Conservation (phyloP, 306 rosid genomes). For the Senna tora region DNA sequence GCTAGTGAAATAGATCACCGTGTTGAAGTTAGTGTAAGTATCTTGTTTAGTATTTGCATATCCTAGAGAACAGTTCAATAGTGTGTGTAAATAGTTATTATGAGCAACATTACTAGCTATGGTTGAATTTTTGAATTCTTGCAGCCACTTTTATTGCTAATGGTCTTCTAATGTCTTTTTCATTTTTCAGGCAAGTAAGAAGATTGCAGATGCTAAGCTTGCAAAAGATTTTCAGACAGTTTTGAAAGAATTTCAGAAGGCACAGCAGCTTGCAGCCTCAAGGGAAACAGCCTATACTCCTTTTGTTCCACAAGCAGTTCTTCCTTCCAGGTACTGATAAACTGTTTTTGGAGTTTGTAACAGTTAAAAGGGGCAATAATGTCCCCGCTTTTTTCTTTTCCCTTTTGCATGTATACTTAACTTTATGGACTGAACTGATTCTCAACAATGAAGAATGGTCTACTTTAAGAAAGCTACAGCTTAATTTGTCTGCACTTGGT, state of each 20-base stretch:
- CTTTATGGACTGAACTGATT: conserved; percentile 8
- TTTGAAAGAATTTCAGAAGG: conserved; percentile 93
- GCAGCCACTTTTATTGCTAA: not conserved
- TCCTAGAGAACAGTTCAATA: conserved; percentile 15
- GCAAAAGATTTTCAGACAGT: conserved; percentile 97
- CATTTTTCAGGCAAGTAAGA: conserved; percentile 76
- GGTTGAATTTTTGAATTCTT: not conserved
- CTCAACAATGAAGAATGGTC: conserved; percentile 4
- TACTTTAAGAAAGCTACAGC: conserved; percentile 9
- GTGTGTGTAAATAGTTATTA: conserved; percentile 33
- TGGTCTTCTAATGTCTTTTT: conserved; percentile 17
- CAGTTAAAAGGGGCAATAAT: conserved; percentile 11
- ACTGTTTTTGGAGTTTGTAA: conserved; percentile 29
- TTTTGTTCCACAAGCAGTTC: conserved; percentile 76
- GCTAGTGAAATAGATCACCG: conserved; percentile 94
- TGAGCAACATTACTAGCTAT: conserved; percentile 43
- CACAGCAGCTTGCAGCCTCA: conserved; percentile 94
- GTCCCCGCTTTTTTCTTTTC: conserved; percentile 1
- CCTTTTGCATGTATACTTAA: conserved; percentile 9
- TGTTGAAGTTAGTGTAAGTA: conserved; percentile 67
- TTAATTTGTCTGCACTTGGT: conserved; percentile 29
- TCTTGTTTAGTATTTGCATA: conserved; percentile 24
- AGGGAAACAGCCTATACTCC: conserved; percentile 93
- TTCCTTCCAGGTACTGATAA: conserved; percentile 68
- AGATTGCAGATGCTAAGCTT: conserved; percentile 93